Evolutionary conservation across 306 rosid genomes (phyloP).

Genomic region (Clitoria ternatea): DNA sequence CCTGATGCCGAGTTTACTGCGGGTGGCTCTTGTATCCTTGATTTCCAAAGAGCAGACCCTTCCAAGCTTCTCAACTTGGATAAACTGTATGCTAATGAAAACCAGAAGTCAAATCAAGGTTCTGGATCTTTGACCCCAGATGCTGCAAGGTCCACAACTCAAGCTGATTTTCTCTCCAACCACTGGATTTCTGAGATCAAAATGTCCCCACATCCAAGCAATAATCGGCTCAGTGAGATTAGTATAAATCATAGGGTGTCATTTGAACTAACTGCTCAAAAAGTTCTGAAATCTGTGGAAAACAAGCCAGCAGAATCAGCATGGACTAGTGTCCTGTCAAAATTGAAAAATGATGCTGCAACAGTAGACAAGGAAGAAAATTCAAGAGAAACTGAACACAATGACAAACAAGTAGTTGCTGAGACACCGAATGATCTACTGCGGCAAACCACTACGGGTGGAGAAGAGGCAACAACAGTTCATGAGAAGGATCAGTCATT

Average conservation of each 20-base stretch:
- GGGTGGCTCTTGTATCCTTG: constrained; percentile 39
- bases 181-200: constrained; percentile 38
- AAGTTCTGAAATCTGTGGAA: constrained; percentile 26
- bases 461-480: constrained; percentile 28
- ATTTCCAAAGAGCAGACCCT: constrained; percentile 51
- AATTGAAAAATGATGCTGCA: constrained; percentile 20
- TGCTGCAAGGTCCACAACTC: constrained; percentile 25
- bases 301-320: constrained; percentile 33
- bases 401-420: constrained; percentile 21
- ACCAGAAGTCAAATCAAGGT: constrained; percentile 36
- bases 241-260: constrained; percentile 40
- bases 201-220: constrained; percentile 32
- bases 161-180: constrained; percentile 24
- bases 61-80: constrained; percentile 65
- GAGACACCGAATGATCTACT: constrained; percentile 39
- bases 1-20: constrained; percentile 56
- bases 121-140: constrained; percentile 45
- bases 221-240: constrained; percentile 16
- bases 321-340: constrained; percentile 28
- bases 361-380: constrained; percentile 27
- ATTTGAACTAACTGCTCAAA: constrained; percentile 34
- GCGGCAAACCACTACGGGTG: constrained; percentile 27
- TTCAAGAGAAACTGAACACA: constrained; percentile 1
- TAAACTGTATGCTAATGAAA: constrained; percentile 48
- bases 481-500: constrained; percentile 51